Evolutionary conservation across 2,329 filamentous ascomycete genomes (phyloP).

Genomic region (Pseudogymnoascus sp.): DNA sequence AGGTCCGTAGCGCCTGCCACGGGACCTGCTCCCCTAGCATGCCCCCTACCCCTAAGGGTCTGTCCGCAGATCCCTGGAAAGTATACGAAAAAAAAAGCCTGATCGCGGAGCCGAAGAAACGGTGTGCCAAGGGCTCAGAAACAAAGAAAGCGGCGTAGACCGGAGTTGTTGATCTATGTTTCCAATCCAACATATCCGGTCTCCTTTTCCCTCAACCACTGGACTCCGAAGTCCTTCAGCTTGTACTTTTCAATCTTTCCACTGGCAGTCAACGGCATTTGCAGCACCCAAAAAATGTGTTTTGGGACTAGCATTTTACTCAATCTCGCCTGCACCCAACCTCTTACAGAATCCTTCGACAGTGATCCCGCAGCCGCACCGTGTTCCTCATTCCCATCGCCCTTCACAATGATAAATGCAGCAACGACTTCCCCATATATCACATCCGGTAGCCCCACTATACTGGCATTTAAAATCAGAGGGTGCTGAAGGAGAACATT

Average conservation of each 20-base stretch:
- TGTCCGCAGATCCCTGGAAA: too few species aligned
- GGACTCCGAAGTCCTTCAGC: constrained; percentile 60
- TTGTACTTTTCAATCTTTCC: constrained; percentile 97
- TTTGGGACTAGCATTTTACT: constrained; percentile 75
- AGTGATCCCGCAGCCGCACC: constrained; percentile 30
- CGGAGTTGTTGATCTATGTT: too few species aligned
- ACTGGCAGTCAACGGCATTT: constrained; percentile 91
- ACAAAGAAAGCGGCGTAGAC: too few species aligned
- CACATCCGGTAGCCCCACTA: constrained; percentile 76
- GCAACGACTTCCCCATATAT: constrained; percentile 80
- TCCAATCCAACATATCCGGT: too few species aligned
- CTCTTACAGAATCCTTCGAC: constrained; percentile 52
- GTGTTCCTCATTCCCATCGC: constrained; percentile 27
- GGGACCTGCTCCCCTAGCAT: too few species aligned
- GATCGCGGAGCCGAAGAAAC: too few species aligned
- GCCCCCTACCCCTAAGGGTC: too few species aligned
- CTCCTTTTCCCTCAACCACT: constrained; percentile 31
- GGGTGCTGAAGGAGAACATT: constrained; percentile 72
- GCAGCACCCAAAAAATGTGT: constrained; percentile 77
- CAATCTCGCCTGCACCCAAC: constrained; percentile 65
- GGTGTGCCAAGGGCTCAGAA: too few species aligned
- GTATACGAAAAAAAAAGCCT: too few species aligned
- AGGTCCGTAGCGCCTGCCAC: too few species aligned
- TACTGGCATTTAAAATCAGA: constrained; percentile 65
- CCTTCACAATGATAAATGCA: constrained; percentile 64